Conservation (phyloP, 805 yeast species). For the Ascoidea rubescens region DNA sequence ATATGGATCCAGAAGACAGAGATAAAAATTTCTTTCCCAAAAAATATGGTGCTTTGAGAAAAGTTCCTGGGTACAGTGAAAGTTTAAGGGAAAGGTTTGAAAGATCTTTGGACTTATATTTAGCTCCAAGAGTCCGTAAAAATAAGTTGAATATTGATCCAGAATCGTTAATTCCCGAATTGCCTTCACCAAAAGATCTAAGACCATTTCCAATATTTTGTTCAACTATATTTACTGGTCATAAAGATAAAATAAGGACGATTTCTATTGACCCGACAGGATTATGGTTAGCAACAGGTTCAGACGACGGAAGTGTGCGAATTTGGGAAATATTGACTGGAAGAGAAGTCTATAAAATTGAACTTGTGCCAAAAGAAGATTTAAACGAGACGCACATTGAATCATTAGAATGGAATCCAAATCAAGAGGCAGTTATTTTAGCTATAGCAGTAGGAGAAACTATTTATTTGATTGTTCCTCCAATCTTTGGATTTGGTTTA, state of each 20-base stretch:
- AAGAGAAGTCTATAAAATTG: constrained; percentile 71
- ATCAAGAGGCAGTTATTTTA: constrained; percentile 53
- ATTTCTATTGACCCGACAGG: constrained; percentile 82
- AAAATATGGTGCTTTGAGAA: constrained; percentile 68
- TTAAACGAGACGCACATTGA: constrained; percentile 72
- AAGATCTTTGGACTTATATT: constrained; percentile 81
- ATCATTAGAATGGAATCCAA: constrained; percentile 84
- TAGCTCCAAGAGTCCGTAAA: constrained; percentile 92
- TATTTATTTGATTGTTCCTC: constrained; percentile 72
- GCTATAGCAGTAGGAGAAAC: constrained; percentile 78
- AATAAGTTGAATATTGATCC: constrained; percentile 90
- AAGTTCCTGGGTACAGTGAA: constrained; percentile 87
- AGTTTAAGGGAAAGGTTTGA: constrained; percentile 84
- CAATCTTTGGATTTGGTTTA: constrained; percentile 75
- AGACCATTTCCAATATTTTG: constrained; percentile 93
- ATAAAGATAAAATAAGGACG: constrained; percentile 68
- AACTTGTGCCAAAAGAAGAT: constrained; percentile 28
- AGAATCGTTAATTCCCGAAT: constrained; percentile 86
- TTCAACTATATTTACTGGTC: constrained; percentile 77
- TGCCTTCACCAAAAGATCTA: constrained; percentile 92
- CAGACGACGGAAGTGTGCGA: constrained; percentile 90
- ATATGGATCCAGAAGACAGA: constrained; percentile 60
- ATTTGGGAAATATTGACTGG: constrained; percentile 97
- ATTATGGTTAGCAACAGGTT: constrained; percentile 92
- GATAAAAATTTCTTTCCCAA: constrained; percentile 71